phyloP scores from a whole-genome alignment of 345 rosid species.

The Brassica nigra region DNA sequence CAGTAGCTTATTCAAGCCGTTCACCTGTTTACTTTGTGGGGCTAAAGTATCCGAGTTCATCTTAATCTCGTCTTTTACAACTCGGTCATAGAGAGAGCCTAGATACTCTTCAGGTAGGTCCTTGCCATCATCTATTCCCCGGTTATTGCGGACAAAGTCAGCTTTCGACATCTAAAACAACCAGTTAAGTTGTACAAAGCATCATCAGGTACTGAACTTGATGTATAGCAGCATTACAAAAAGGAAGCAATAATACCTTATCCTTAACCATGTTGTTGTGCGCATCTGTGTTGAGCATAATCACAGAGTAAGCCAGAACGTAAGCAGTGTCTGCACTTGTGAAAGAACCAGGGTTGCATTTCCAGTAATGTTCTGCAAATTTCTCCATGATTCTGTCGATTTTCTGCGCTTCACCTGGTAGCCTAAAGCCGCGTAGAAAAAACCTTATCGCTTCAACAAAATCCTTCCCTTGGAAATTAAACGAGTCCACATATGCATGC shows the following conservation, averaged over 20 bases:
- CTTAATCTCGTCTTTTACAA: conserved; percentile 89
- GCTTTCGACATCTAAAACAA: conserved; percentile 82
- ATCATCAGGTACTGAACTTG: conserved; percentile 26
- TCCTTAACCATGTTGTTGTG: conserved; percentile 97
- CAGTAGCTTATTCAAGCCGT: conserved; percentile 81
- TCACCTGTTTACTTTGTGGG: conserved; percentile 81
- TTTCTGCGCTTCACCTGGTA: conserved; percentile 98
- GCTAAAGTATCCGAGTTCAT: conserved; percentile 80
- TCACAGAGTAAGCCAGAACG: conserved; percentile 95
- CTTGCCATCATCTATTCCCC: conserved; percentile 96
- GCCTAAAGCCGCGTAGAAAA: conserved; percentile 86
- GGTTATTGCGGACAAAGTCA: conserved; percentile 81
- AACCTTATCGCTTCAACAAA: conserved; percentile 93
- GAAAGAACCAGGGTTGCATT: conserved; percentile 89
- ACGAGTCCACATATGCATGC: conserved; percentile 99
- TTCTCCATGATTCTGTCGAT: conserved; percentile 97
- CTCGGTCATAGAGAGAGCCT: conserved; percentile 80
- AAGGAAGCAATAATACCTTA: conserved; percentile 54
- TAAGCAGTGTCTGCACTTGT: conserved; percentile 97
- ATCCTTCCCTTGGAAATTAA: conserved; percentile 69
- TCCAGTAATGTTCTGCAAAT: conserved; percentile 97
- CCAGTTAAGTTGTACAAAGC: conserved; percentile 32
- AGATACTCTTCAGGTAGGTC: conserved; percentile 92
- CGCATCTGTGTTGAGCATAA: conserved; percentile 97
- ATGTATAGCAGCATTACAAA: neutral